Percentiles rank a stretch among this genome's conserved stretches.
Evolutionary conservation across 345 rosid genomes (phyloP).

Genomic region (Citrus mangshanensis): DNA sequence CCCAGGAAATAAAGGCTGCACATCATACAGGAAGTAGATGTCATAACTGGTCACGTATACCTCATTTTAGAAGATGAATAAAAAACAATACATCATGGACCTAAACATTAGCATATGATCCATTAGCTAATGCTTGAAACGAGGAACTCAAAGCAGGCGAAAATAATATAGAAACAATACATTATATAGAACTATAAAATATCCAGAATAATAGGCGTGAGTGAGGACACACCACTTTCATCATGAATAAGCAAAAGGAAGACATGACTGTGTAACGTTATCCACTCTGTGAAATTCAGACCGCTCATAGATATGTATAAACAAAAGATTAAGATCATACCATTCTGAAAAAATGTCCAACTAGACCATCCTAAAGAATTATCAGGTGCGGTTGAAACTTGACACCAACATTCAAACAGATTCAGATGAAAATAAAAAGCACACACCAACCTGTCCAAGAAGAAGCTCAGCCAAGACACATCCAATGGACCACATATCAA

Average conservation of each 20-base stretch:
- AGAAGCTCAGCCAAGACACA: conserved; percentile 96
- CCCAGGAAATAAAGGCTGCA: conserved; percentile 96
- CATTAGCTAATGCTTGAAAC: neutral
- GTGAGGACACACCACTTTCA: neutral
- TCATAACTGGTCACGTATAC: conserved; percentile 1
- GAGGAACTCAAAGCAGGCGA: neutral
- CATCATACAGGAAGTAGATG: conserved; percentile 11
- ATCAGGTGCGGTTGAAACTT: neutral
- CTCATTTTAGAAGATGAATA: neutral
- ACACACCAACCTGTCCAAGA: conserved; percentile 68
- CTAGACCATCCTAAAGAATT: neutral
- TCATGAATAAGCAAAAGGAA: neutral
- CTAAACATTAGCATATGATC: neutral
- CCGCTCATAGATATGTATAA: neutral
- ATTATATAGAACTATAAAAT: too few species aligned
- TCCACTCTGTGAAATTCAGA: neutral
- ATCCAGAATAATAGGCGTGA: neutral
- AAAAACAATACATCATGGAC: neutral
- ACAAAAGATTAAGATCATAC: neutral
- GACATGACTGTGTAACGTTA: neutral
- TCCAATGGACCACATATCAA: conserved; percentile 98
- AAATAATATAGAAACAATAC: neutral
- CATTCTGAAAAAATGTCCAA: neutral
- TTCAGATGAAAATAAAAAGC: neutral
- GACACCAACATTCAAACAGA: neutral